A percentile compares a stretch with the other conserved stretches of the same genome.
phyloP scores from a whole-genome alignment of 2,329 filamentous ascomycete species.

The Diaporthe citriasiana region DNA sequence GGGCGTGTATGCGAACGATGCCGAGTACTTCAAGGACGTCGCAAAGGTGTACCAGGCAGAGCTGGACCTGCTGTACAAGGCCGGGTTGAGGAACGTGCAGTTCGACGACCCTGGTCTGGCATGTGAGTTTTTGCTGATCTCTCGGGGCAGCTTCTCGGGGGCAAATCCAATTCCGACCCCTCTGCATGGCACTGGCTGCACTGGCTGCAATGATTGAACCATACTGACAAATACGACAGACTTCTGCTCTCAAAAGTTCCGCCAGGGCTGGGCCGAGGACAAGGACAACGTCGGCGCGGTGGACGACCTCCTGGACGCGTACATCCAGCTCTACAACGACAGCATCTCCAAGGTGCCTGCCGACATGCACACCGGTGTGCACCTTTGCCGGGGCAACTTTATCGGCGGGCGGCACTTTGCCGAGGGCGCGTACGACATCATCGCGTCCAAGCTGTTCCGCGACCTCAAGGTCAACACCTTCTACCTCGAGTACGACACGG shows the following conservation, averaged over 20 bases:
- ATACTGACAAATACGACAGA: constrained; percentile 58
- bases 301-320: constrained; percentile 80
- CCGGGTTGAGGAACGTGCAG: constrained; percentile 75
- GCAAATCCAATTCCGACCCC: no score
- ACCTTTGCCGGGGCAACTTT: constrained; percentile 80
- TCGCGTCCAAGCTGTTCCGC: constrained; percentile 76
- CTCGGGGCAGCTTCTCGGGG: background rate
- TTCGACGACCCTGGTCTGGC: constrained; percentile 78
- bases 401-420: constrained; percentile 76
- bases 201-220: background rate
- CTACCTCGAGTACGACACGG: constrained; percentile 79
- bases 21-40: constrained; percentile 75
- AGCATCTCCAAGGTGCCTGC: constrained; percentile 72
- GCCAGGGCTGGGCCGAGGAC: constrained; percentile 77
- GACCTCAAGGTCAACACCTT: constrained; percentile 75
- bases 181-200: background rate
- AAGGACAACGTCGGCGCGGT: constrained; percentile 76
- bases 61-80: constrained; percentile 71
- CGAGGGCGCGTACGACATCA: constrained; percentile 76
- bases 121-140: constrained; percentile 62
- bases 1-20: constrained; percentile 68
- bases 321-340: constrained; percentile 84
- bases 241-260: constrained; percentile 81
- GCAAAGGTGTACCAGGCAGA: constrained; percentile 76
- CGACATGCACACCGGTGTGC: constrained; percentile 83